Evolutionary conservation across 2,329 filamentous ascomycete genomes (phyloP).

Genomic region (Metarhizium anisopliae): DNA sequence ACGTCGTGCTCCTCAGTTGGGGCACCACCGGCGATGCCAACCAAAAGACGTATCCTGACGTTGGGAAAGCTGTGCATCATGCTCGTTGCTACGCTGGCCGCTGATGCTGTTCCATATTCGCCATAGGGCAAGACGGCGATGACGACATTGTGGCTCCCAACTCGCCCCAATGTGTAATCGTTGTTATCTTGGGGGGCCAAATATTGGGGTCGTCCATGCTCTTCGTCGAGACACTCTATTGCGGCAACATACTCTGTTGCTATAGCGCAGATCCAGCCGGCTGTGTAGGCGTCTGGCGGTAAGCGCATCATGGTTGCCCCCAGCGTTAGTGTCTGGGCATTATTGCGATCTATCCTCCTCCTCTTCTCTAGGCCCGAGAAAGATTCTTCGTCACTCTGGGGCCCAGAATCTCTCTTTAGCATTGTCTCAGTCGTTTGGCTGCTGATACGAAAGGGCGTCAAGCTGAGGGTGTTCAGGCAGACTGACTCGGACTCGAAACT

Average conservation of each 20-base stretch:
- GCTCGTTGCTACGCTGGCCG: conserved; percentile 14
- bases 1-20: conserved; percentile 24
- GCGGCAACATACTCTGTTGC: conserved; percentile 27
- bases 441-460: too few relatives aligned
- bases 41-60: conserved; percentile 14
- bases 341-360: too few relatives aligned
- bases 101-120: conserved; percentile 7
- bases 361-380: too few relatives aligned
- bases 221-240: conserved; percentile 27
- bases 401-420: too few relatives aligned
- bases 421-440: too few relatives aligned
- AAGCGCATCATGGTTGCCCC: too few relatives aligned
- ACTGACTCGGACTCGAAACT: too few relatives aligned
- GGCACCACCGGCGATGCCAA: conserved; percentile 17
- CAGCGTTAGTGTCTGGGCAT: too few relatives aligned
- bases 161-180: conserved; percentile 7
- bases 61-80: conserved; percentile 20
- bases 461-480: too few relatives aligned
- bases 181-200: conserved; percentile 9
- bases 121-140: conserved; percentile 8
- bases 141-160: conserved; percentile 10
- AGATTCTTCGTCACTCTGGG: too few relatives aligned
- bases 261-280: conserved; percentile 36
- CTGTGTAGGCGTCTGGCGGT: conserved; percentile 18
- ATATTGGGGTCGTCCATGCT: conserved; percentile 13